A percentile compares a stretch with the other conserved stretches of the same genome.
These are phyloP conservation scores for Aspergillus glaucus DNA, from an alignment of 2,329 filamentous ascomycete genomes.

Conservation along the genomic window DNA sequence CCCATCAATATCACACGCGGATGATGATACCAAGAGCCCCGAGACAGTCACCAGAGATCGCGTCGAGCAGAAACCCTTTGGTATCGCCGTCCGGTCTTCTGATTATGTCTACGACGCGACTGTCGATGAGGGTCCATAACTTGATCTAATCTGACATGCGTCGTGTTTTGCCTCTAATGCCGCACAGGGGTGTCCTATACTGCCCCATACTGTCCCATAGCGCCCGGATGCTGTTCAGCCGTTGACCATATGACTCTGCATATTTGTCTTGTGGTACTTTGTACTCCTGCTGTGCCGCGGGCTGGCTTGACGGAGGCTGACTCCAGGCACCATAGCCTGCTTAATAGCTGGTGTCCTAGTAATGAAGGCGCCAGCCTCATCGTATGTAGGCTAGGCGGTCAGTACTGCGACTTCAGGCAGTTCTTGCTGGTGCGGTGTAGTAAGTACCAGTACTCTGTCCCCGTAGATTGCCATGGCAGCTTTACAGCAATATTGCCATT, in stretches of 20 bases:
- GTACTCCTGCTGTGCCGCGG: no score
- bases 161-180: conserved; percentile 1
- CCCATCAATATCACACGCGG: conserved; percentile 2
- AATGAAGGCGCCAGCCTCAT: no score
- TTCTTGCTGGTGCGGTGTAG: no score
- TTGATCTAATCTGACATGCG: conserved; percentile 57
- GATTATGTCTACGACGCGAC: conserved; percentile 2
- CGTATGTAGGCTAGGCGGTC: no score
- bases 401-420: no score
- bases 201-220: background rate
- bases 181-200: background rate
- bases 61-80: conserved; percentile 14
- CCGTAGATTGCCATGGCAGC: background rate
- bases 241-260: no score
- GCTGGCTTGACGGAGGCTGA: no score
- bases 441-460: no score
- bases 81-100: conserved; percentile 17
- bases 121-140: conserved; percentile 48
- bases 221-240: no score
- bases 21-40: conserved; percentile 22
- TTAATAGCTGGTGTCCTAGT: no score
- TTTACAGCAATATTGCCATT: background rate
- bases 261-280: no score
- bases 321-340: no score
- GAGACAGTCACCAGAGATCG: conserved; percentile 8